These are phyloP conservation scores for Arabidopsis suecica DNA, from an alignment of 345 rosid species.

Conservation along the genomic window DNA sequence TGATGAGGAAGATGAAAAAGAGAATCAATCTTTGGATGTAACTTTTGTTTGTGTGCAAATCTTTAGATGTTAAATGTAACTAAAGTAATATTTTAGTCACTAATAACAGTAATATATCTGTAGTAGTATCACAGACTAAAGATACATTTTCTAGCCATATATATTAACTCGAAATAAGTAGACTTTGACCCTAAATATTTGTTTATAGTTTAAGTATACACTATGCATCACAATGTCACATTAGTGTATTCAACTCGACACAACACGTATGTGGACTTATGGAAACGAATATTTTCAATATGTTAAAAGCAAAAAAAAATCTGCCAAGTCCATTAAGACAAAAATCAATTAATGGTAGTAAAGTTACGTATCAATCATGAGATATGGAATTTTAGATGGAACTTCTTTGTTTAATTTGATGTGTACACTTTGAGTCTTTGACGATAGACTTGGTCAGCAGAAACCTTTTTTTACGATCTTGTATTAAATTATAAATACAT, in stretches of 20 bases:
- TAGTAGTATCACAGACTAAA: no score
- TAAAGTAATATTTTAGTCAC: no score
- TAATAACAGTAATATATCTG: no score
- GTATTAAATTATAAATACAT: neutral
- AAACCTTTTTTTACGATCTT: slow-evolving; percentile 27
- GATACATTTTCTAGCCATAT: no score
- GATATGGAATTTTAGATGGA: slow-evolving; percentile 13
- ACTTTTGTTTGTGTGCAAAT: no score
- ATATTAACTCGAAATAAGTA: no score
- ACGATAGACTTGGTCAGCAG: slow-evolving; percentile 35
- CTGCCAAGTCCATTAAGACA: neutral
- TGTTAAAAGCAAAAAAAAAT: neutral
- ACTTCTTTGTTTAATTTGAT: neutral
- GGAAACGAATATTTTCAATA: neutral
- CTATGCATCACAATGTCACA: neutral
- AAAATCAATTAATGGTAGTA: neutral
- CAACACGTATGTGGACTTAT: neutral
- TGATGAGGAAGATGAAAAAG: no score
- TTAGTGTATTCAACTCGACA: neutral
- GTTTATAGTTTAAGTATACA: neutral
- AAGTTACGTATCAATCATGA: slow-evolving; percentile 23
- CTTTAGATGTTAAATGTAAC: no score
- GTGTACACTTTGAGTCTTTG: neutral
- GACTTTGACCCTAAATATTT: no score
- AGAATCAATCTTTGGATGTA: no score